Evolutionary conservation across 2,329 filamentous ascomycete species (phyloP), one percentile per base, ranked within the genome.

Genomic region (Phyllosticta citriasiana): DNA sequence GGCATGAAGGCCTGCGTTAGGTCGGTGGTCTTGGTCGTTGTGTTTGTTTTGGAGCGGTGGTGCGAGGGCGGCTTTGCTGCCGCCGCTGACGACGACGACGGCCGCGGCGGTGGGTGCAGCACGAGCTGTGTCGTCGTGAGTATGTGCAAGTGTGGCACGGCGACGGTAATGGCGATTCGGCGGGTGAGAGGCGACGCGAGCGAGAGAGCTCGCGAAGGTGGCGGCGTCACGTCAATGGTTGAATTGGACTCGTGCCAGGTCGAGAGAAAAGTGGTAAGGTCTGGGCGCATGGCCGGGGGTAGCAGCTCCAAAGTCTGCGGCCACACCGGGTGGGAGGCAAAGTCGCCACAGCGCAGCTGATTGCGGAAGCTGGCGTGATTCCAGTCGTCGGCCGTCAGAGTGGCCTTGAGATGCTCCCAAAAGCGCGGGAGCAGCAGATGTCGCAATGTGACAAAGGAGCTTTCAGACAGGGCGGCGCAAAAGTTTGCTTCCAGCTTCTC

Each of bases 121-220:
- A 78, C 77, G 27, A 93, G 80, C 58, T 88, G 84, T 2, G 88
- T 87, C 0, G 89, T 95, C 73, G 96, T 88, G 0, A 97, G 83
- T 22, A 96, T 84, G 55, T 89, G 84, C 1, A 96, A 80, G 1
- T 88, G 86, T 0, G 93, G 93, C 1, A 99, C 85, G 62, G 96
- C 91, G 14, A 99, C 92, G 0, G 92, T 89, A 59, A 99, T 95
- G 30, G 88, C 79, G 66, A 99, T 92, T 12, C 85, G 86, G 22
- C 82, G 81, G 77, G 24, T 71, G 7, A 67, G 57, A 26, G 73
- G 69, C 51, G 67, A 3, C 68, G 72, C 33, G 61, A 64, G 53
- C 68, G 60, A 67, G 3, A 70, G 68, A 63, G 50, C 74, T 67
- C 4, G 35, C 68, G 68, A 55, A 50, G 64, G n/a, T 63, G 33